Evolutionary conservation across 2,329 filamentous ascomycete genomes (phyloP).

Genomic region (Alternaria dauci): DNA sequence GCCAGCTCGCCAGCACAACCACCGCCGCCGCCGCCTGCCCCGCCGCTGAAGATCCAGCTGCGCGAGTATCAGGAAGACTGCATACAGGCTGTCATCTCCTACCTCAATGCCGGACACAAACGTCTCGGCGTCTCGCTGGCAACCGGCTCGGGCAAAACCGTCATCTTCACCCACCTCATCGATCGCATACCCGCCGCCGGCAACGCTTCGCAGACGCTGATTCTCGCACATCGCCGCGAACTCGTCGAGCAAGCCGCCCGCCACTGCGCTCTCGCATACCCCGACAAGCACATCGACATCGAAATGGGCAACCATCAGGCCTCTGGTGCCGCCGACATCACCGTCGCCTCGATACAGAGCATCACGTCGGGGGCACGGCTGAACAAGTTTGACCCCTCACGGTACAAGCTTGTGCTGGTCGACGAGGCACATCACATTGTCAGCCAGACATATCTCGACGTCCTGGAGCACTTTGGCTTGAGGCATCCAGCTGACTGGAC

Average conservation of each 20-base stretch:
- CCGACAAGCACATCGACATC: conserved; percentile 80
- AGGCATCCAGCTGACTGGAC: conserved; percentile 56
- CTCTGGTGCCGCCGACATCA: conserved; percentile 86
- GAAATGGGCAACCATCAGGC: conserved; percentile 87
- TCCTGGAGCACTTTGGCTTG: conserved; percentile 81
- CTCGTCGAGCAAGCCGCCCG: conserved; percentile 91
- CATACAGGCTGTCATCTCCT: conserved; percentile 78
- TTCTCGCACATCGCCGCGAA: conserved; percentile 90
- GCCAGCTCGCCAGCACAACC: conserved; percentile 10
- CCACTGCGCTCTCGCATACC: conserved; percentile 84
- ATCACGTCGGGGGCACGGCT: conserved; percentile 79
- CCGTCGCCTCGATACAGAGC: conserved; percentile 88
- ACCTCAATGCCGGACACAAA: conserved; percentile 75
- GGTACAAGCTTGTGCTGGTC: conserved; percentile 90
- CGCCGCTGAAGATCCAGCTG: conserved; percentile 63
- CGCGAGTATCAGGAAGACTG: conserved; percentile 92
- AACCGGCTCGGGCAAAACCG: conserved; percentile 89
- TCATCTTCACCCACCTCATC: conserved; percentile 97
- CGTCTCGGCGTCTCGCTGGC: conserved; percentile 85
- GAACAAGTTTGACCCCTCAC: conserved; percentile 78
- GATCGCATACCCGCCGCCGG: conserved; percentile 71
- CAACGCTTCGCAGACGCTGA: conserved; percentile 78
- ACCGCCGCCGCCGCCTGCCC: conserved; percentile 10
- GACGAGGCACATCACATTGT: conserved; percentile 98
- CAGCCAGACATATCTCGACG: conserved; percentile 77